These are phyloP conservation scores for Talaromyces sp. DNA, from an alignment of 2,329 filamentous ascomycete genomes.

Conservation along the genomic window DNA sequence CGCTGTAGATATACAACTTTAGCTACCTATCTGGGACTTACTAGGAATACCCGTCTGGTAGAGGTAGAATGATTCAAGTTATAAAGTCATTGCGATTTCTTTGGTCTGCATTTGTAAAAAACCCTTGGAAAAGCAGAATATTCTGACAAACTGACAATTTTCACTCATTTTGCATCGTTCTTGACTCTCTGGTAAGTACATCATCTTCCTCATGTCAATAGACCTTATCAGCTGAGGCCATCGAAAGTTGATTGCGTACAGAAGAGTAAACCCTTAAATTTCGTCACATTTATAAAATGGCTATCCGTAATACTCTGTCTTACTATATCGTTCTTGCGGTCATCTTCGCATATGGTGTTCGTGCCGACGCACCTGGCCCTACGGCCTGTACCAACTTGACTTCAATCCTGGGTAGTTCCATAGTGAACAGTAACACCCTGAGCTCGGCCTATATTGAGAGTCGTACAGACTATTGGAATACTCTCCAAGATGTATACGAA, in stretches of 20 bases:
- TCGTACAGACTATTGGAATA: conserved; percentile 17
- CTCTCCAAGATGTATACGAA: conserved; percentile 24
- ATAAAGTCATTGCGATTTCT: neutral
- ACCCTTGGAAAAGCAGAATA: neutral
- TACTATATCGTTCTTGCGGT: neutral
- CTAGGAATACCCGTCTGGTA: neutral
- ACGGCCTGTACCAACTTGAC: neutral
- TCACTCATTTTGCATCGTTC: neutral
- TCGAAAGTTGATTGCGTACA: neutral
- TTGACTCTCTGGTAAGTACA: neutral
- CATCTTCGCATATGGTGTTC: neutral
- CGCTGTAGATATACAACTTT: neutral
- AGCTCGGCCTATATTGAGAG: neutral
- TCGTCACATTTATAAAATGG: neutral
- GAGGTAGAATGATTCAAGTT: neutral
- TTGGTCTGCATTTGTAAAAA: neutral
- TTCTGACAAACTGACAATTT: too few relatives aligned
- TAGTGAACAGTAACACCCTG: neutral
- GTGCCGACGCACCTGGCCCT: neutral
- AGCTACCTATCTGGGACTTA: neutral
- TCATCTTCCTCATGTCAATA: neutral
- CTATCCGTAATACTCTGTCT: neutral
- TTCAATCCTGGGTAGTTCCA: neutral
- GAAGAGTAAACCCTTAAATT: neutral
- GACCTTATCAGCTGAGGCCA: neutral